These are phyloP conservation scores for Trypanosoma grayi DNA, from an alignment of 208 protist genomes.

Conservation along the genomic window DNA sequence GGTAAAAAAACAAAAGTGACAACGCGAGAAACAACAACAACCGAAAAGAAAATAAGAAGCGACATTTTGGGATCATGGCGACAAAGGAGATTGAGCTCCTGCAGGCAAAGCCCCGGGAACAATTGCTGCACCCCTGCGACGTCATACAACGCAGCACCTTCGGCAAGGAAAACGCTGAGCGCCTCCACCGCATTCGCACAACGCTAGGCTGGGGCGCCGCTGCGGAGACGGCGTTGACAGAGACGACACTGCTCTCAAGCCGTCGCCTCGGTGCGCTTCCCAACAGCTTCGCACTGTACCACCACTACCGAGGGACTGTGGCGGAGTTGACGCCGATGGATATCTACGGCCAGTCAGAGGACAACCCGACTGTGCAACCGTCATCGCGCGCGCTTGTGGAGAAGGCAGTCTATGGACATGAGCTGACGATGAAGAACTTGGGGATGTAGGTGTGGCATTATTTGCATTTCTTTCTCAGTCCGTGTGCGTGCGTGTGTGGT, in stretches of 20 bases:
- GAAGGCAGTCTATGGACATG: slow-evolving; percentile 71
- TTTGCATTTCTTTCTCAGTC: not conserved
- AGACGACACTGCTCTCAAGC: slow-evolving; percentile 66
- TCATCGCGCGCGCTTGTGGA: slow-evolving; percentile 75
- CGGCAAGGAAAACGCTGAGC: slow-evolving; percentile 71
- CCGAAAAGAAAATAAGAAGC: not conserved
- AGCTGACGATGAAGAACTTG: slow-evolving; percentile 85
- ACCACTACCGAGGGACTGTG: slow-evolving; percentile 76
- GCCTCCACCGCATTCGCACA: slow-evolving; percentile 80
- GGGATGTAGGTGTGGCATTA: slow-evolving; percentile 23
- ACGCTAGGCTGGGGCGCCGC: slow-evolving; percentile 77
- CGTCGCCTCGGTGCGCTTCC: slow-evolving; percentile 74
- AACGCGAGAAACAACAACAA: not conserved
- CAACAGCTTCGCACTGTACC: slow-evolving; percentile 74
- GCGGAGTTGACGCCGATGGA: slow-evolving; percentile 62
- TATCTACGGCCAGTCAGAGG: slow-evolving; percentile 75
- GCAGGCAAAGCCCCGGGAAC: slow-evolving; percentile 36
- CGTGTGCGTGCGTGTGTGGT: not conserved
- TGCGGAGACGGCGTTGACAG: slow-evolving; percentile 63
- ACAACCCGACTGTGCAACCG: slow-evolving; percentile 86
- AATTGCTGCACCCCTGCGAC: slow-evolving; percentile 81
- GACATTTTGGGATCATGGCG: slow-evolving; percentile 21
- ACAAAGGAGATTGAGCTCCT: slow-evolving; percentile 57
- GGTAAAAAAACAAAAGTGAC: slow-evolving; percentile 3
- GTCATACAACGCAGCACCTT: slow-evolving; percentile 74